Conservation (phyloP, 495 filamentous ascomycete species). For the Letharia columbiana region DNA sequence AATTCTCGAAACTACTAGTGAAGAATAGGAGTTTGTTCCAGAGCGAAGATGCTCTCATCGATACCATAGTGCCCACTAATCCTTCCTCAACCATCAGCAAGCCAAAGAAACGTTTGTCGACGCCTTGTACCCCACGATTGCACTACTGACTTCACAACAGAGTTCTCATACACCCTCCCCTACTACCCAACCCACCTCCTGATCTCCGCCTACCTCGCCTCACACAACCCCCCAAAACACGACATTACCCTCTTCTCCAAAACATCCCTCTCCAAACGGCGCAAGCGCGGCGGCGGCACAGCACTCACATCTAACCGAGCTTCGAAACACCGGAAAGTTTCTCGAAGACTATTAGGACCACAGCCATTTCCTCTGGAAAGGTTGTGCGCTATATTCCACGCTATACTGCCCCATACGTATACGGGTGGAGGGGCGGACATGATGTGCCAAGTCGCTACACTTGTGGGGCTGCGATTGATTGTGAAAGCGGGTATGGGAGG, state of each 20-base stretch:
- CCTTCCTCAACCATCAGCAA: constrained; percentile 39
- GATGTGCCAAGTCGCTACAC: constrained; percentile 66
- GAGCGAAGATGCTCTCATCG: constrained; percentile 61
- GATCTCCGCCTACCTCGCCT: constrained; percentile 82
- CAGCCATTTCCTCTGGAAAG: constrained; percentile 82
- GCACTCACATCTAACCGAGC: constrained; percentile 22
- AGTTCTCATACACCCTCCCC: constrained; percentile 43
- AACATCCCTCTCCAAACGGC: constrained; percentile 51
- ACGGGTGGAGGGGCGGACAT: constrained; percentile 43
- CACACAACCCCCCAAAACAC: constrained; percentile 69
- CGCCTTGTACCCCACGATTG: constrained; percentile 27
- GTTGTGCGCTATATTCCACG: constrained; percentile 77
- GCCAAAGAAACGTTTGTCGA: constrained; percentile 16
- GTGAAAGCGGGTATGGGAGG: constrained; percentile 47
- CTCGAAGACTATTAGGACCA: constrained; percentile 29
- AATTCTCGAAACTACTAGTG: constrained; percentile 75
- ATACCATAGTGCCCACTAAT: constrained; percentile 57
- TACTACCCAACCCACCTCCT: constrained; percentile 77
- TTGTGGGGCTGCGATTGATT: constrained; percentile 69
- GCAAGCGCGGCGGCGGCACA: constrained; percentile 35
- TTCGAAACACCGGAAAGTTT: constrained; percentile 31
- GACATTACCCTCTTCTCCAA: constrained; percentile 84
- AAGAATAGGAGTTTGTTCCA: constrained; percentile 66
- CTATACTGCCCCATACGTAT: constrained; percentile 61
- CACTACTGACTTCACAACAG: constrained; percentile 14